A percentile compares a stretch with the other conserved stretches of the same genome.
These are phyloP conservation scores for Westerdykella sp. DNA, from an alignment of 2,329 filamentous ascomycete species.

Conservation along the genomic window DNA sequence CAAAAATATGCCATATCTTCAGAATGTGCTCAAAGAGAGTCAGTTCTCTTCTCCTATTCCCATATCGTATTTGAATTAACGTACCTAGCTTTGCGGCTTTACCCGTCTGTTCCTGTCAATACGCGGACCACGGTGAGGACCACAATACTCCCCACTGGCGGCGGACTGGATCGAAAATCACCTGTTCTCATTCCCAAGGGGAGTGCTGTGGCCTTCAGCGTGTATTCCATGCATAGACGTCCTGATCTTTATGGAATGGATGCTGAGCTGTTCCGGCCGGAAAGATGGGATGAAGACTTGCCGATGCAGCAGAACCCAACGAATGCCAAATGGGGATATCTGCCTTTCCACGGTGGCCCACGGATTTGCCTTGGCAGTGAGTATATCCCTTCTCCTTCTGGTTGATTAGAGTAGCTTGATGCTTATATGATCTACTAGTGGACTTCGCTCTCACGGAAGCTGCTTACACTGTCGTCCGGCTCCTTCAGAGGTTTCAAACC, in stretches of 20 bases:
- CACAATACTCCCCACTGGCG: slow-evolving; percentile 24
- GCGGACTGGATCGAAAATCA: slow-evolving; percentile 17
- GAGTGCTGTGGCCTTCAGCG: slow-evolving; percentile 12
- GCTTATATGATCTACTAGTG: slow-evolving; percentile 6
- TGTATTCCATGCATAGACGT: slow-evolving; percentile 16
- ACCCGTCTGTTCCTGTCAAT: slow-evolving; percentile 23
- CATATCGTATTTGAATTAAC: neutral
- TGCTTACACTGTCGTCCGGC: slow-evolving; percentile 11
- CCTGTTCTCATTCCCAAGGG: slow-evolving; percentile 28
- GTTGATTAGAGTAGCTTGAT: neutral
- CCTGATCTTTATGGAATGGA: slow-evolving; percentile 16
- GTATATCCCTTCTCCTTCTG: slow-evolving; percentile 2
- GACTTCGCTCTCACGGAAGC: slow-evolving; percentile 19
- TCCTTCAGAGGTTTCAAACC: slow-evolving; percentile 16
- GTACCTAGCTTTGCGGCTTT: slow-evolving; percentile 18
- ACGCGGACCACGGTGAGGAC: slow-evolving; percentile 14
- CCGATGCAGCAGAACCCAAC: slow-evolving; percentile 11
- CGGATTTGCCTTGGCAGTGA: slow-evolving; percentile 16
- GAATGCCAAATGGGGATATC: slow-evolving; percentile 16
- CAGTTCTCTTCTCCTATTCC: slow-evolving; percentile 5
- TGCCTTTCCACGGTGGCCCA: slow-evolving; percentile 18
- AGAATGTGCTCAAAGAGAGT: slow-evolving; percentile 37
- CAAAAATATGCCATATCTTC: slow-evolving; percentile 28
- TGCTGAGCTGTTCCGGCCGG: slow-evolving; percentile 16
- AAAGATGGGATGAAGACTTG: slow-evolving; percentile 21